These are phyloP conservation scores for Venturia pyrina DNA, from an alignment of 2,329 filamentous ascomycete genomes.

Conservation along the genomic window DNA sequence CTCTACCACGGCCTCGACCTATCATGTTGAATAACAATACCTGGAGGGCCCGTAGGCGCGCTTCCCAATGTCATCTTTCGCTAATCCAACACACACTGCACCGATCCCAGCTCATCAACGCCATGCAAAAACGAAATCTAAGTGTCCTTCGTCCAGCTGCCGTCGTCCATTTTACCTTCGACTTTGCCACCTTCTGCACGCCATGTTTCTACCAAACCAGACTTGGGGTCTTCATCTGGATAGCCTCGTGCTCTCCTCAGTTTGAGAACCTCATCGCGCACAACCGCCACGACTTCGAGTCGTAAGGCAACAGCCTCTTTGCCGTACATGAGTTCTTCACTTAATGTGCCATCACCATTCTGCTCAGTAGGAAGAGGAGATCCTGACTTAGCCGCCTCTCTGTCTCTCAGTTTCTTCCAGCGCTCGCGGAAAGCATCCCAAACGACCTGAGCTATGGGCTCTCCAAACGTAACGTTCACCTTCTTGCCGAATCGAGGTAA, in stretches of 20 bases:
- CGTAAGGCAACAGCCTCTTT: slow-evolving; percentile 68
- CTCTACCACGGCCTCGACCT: background rate
- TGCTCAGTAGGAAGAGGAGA: slow-evolving; percentile 24
- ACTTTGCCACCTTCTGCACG: slow-evolving; percentile 42
- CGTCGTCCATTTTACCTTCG: slow-evolving; percentile 51
- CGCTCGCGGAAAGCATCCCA: slow-evolving; percentile 68
- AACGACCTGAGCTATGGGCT: slow-evolving; percentile 57
- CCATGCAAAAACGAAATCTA: slow-evolving; percentile 19
- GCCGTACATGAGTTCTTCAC: slow-evolving; percentile 55
- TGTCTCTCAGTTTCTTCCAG: slow-evolving; percentile 60
- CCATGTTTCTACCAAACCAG: slow-evolving; percentile 75
- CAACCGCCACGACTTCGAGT: slow-evolving; percentile 67
- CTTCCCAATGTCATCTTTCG: background rate
- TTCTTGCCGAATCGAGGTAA: slow-evolving; percentile 64
- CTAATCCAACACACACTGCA: background rate
- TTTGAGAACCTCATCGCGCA: slow-evolving; percentile 72
- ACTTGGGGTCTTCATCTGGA: slow-evolving; percentile 69
- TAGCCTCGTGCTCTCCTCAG: slow-evolving; percentile 63
- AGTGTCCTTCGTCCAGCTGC: slow-evolving; percentile 49
- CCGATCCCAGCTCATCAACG: background rate
- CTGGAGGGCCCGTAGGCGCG: background rate
- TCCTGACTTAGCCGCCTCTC: slow-evolving; percentile 36
- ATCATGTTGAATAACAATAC: background rate
- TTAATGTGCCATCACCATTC: slow-evolving; percentile 28
- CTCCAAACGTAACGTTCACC: slow-evolving; percentile 68